Conservation (phyloP, 352 stramenopile genomes). For the Phytopythium aichiense region DNA sequence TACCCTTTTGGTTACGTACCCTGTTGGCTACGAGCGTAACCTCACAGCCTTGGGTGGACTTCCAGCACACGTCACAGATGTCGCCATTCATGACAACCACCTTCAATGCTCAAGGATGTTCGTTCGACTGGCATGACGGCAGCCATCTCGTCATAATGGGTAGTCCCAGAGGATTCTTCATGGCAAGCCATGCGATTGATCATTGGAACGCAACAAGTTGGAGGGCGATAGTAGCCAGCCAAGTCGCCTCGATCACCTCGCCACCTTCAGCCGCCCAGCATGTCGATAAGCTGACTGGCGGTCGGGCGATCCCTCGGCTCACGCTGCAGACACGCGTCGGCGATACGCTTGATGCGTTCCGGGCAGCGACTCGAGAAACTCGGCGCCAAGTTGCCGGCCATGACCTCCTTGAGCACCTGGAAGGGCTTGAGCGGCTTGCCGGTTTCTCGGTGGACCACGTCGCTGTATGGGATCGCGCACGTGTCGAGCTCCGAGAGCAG, state of each 20-base stretch:
- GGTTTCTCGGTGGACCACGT: conserved; percentile 7
- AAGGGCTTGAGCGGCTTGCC: conserved; percentile 31
- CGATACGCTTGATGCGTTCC: conserved; percentile 19
- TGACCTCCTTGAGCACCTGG: conserved; percentile 40
- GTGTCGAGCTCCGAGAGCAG: conserved; percentile 47
- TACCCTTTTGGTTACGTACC: neutral
- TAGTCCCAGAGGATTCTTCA: too few relatives aligned
- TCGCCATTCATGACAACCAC: too few relatives aligned
- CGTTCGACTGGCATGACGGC: too few relatives aligned
- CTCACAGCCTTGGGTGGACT: too few relatives aligned
- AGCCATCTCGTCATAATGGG: too few relatives aligned
- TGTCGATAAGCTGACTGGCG: conserved; percentile 21
- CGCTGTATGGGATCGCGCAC: conserved; percentile 25
- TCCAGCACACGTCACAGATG: too few relatives aligned
- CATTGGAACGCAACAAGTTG: too few relatives aligned
- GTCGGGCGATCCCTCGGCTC: conserved; percentile 27
- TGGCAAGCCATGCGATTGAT: too few relatives aligned
- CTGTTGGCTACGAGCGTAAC: too few relatives aligned
- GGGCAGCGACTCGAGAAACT: conserved; percentile 38
- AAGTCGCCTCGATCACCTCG: too few relatives aligned
- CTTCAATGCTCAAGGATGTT: too few relatives aligned
- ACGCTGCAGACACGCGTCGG: conserved; percentile 22
- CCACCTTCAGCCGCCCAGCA: conserved; percentile 8
- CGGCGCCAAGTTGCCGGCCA: conserved; percentile 33
- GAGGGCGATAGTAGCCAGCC: too few relatives aligned